Evolutionary conservation across 2,329 filamentous ascomycete species (phyloP), one percentile per base, ranked within the genome.

Genomic region (Mycosphaerella sp.): DNA sequence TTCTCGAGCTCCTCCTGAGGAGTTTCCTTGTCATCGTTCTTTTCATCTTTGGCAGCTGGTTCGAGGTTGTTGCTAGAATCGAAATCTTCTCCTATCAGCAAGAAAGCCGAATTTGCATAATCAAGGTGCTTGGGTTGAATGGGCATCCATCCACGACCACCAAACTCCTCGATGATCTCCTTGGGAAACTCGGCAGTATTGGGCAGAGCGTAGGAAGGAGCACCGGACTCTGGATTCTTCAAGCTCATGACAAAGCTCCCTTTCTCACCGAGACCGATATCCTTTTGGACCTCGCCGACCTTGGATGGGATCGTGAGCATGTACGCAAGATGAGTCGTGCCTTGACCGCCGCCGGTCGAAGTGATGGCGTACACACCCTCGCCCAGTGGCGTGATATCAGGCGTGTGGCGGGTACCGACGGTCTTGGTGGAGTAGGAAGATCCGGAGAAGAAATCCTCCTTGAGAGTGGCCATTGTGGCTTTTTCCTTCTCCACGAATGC

Each of bases 341-440:
- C 59, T 30, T 61, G 61, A 42, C 85, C 80, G 0, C 83, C 75
- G 1, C 81, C 82, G 0, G 84, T 87, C 2, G 79, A 81, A 0
- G 85, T 88, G 46, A 95, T 82, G 0, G 85, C 85, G 61, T 95
- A 95, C 0, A 95, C 81, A 0, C 89, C 90, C 66, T 95, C 89
- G 0, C 83, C 89, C n/a, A 89, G 75, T 0, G 87, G 86, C 0
- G 79, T 84, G 1, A 86, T 84, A 1, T 85, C 80, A 0, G 87
- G 83, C 0, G 75, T 77, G 44, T 85, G 81, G 10, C 86, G 79
- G 12, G 79, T 80, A 1, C 88, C 87, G 2, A 71, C 73, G 0
- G 88, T 91, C 71, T 89, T 84, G 6, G 89, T 95, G 45, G 81
- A 75, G 65, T 94, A 90, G 9, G 86, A 81, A 1, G 73, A 75